Conservation (phyloP, 345 rosid species). For the Eutrema japonicum region DNA sequence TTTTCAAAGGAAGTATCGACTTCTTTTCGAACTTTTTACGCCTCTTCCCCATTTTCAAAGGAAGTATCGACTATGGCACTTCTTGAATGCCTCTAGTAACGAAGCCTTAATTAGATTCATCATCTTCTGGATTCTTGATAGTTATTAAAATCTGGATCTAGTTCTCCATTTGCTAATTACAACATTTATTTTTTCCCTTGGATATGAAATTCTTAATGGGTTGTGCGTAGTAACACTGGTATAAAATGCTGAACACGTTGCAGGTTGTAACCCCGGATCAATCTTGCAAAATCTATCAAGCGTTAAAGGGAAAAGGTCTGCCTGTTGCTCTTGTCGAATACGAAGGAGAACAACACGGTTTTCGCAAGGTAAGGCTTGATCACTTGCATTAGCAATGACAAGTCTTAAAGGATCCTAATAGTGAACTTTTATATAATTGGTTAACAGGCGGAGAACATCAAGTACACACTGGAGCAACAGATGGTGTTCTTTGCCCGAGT, state of each 20-base stretch:
- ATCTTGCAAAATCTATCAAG: constrained; percentile 81
- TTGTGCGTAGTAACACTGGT: no score
- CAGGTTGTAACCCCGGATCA: constrained; percentile 94
- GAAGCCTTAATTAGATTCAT: not conserved
- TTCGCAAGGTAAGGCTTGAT: constrained; percentile 71
- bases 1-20: no score
- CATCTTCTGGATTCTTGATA: constrained; percentile 9
- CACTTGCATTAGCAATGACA: constrained; percentile 2
- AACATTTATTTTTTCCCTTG: not conserved
- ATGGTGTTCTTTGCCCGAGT: constrained; percentile 86
- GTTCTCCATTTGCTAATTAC: not conserved
- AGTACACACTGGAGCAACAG: constrained; percentile 88
- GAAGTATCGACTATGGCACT: not conserved
- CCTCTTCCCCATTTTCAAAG: constrained; percentile 1
- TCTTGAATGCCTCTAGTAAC: not conserved
- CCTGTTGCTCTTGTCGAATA: constrained; percentile 96
- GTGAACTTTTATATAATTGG: constrained; percentile 12
- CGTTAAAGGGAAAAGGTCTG: constrained; percentile 80
- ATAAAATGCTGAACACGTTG: constrained; percentile 26
- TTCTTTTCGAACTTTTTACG: not conserved
- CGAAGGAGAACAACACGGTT: constrained; percentile 96
- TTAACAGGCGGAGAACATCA: constrained; percentile 87
- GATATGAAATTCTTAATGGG: no score
- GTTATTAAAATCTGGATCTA: not conserved
- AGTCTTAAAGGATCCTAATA: not conserved